Conservation (phyloP, 140 eudicot species). For the Senecio squalidus region DNA sequence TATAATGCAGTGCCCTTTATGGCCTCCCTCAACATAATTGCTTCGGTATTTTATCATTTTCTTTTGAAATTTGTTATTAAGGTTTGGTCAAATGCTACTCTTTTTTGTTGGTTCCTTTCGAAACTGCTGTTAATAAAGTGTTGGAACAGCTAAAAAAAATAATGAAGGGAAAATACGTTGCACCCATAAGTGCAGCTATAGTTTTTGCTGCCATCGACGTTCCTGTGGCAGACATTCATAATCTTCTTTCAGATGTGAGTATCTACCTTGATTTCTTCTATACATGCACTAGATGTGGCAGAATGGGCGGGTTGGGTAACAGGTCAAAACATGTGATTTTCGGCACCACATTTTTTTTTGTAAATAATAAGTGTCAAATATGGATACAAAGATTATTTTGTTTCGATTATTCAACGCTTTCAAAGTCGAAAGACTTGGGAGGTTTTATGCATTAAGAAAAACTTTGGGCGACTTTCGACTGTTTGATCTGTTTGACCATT, state of each 20-base stretch:
- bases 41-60: neutral
- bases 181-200: conserved; percentile 59
- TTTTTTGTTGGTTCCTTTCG: conserved; percentile 76
- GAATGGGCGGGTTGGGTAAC: neutral
- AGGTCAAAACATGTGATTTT: neutral
- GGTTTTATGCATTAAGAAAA: too few relatives aligned
- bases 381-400: neutral
- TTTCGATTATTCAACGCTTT: too few relatives aligned
- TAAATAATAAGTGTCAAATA: neutral
- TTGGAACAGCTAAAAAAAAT: conserved; percentile 57
- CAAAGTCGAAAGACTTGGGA: conserved; percentile 39
- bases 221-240: conserved; percentile 48
- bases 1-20: neutral
- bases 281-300: neutral
- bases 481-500: neutral
- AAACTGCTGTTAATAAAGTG: conserved; percentile 54
- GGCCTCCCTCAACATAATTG: neutral
- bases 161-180: conserved; percentile 64
- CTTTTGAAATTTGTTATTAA: neutral
- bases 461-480: too few relatives aligned
- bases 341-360: conserved; percentile 14
- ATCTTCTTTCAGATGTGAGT: conserved; percentile 62
- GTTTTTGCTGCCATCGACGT: conserved; percentile 80
- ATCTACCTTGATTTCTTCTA: conserved; percentile 8
- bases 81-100: conserved; percentile 1